Evolutionary conservation across 2,329 filamentous ascomycete species (phyloP).

Genomic region (Neonectria coccinea): DNA sequence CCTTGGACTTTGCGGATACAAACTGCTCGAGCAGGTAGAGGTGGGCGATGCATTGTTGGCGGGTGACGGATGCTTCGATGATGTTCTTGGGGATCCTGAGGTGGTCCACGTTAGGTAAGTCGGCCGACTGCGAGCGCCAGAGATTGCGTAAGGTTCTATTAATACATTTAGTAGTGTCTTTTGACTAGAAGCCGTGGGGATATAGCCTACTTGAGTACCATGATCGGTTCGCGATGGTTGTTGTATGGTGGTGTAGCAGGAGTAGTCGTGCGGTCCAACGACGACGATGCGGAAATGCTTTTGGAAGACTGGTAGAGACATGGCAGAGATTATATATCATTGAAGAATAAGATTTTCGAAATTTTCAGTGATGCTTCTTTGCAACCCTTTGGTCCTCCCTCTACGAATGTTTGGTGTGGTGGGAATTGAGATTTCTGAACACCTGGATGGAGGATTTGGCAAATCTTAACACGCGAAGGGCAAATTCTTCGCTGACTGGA

Average conservation of each 20-base stretch:
- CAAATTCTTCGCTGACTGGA: background rate
- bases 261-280: background rate
- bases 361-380: background rate
- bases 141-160: constrained; percentile 14
- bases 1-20: constrained; percentile 14
- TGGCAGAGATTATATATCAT: background rate
- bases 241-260: background rate
- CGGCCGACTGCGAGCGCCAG: background rate
- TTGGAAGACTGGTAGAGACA: background rate
- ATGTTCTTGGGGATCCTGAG: constrained; percentile 12
- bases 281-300: background rate
- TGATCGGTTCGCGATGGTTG: background rate
- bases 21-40: constrained; percentile 30
- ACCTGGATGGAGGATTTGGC: background rate
- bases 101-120: constrained; percentile 7
- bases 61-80: constrained; percentile 15
- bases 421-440: background rate
- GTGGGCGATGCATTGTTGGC: constrained; percentile 15
- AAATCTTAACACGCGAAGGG: background rate
- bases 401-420: background rate
- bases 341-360: background rate
- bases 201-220: constrained; percentile 15
- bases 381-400: background rate
- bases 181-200: background rate
- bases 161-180: background rate